Conservation (phyloP, 257 asterid species). For the Solanum arcanum region DNA sequence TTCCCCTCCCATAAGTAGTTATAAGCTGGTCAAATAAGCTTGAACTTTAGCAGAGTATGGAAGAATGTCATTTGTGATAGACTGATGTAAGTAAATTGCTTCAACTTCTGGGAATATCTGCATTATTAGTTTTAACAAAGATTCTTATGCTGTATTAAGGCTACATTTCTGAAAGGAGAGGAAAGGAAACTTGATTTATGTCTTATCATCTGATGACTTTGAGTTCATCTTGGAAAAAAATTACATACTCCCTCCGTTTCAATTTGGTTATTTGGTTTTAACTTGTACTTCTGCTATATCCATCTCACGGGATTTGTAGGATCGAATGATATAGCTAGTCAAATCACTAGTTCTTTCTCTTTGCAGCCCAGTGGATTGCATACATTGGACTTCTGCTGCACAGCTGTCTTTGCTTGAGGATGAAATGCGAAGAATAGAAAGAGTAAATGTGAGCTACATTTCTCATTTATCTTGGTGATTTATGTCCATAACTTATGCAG, state of each 20-base stretch:
- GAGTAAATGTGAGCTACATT: slow-evolving; percentile 71
- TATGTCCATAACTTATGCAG: background rate
- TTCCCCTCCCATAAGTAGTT: background rate
- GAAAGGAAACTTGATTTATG: background rate
- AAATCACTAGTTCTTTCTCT: slow-evolving; percentile 8
- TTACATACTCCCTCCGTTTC: background rate
- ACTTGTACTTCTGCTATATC: background rate
- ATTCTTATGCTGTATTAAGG: background rate
- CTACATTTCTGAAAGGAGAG: background rate
- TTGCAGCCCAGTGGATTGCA: slow-evolving; percentile 97
- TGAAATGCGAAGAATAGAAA: slow-evolving; percentile 96
- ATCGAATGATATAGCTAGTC: background rate
- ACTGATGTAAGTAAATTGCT: background rate
- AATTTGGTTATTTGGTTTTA: background rate
- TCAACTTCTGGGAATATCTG: background rate
- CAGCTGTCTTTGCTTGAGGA: slow-evolving; percentile 92
- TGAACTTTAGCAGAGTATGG: background rate
- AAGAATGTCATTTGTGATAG: background rate
- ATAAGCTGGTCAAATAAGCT: background rate
- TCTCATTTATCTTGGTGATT: background rate
- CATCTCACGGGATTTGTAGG: background rate
- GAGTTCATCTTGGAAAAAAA: background rate
- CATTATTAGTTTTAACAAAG: background rate
- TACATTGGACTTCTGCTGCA: slow-evolving; percentile 94
- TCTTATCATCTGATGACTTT: background rate